Evolutionary conservation across 83 land plant genomes (phyloP), one percentile per base, ranked within the genome.

Genomic region (Picea abies): DNA sequence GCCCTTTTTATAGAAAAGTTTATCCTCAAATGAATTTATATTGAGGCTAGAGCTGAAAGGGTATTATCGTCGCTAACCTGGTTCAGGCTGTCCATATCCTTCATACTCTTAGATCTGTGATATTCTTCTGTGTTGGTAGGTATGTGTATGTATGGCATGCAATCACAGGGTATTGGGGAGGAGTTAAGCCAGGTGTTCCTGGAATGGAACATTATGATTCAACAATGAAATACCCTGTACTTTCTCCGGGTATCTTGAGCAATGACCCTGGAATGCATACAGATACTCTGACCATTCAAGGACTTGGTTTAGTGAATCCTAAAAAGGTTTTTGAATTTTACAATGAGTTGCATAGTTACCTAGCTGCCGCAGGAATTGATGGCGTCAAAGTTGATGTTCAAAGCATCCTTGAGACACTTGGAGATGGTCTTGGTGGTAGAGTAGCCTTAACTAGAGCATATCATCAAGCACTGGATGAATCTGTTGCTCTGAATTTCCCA

Each of bases 361-460:
- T 97, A 62, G 93, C 95, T 4, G 23, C 90, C 11, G 92, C 93
- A 26, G 99, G 99, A 0, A 87, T 97, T 9, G 99, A 97, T 79
- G 99, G 99, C 2, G 98, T 97, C 22, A 97, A 97, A 89, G 99
- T 97, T 69, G 99, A 97, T 83, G 95, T 86, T 29, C 99, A 97
- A 85, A 89, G 93, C 86, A 91, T 97, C 47, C 73, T 97, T 87
- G 99, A 97, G 90, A 95, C 98, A 0, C 88, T 97, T 16, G 99
- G 99, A 11, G 92, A 80, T 3, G 98, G 99, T 17, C 78, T 85
- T 37, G 98, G 99, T 56, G 99, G 99, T n/a, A 78, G 99, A 20
- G 99, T 97, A 10, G 82, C 88, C 86, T 82, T 97, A 52, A 91
- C 95, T 2, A 82, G 89, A 79, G 90, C 87, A 78, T 94, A 87